Base-by-base conservation (phyloP, 495 filamentous ascomycete species). In the Chaetomidium leptoderma region DNA sequence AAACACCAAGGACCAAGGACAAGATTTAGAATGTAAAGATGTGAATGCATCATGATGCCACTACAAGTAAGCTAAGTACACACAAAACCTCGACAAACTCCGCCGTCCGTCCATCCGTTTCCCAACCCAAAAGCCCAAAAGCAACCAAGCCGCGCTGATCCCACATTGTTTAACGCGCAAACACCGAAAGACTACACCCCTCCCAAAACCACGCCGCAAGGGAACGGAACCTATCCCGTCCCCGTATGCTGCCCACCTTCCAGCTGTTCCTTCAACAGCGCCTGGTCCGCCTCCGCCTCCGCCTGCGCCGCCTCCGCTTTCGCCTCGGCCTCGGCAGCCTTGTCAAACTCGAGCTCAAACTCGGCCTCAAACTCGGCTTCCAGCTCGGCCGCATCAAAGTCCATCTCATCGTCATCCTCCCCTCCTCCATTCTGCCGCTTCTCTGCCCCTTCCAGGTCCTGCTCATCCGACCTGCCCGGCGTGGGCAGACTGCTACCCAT, bases 331-430 rank as follows among this genome's bases (percentile, higher is more conserved):
- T n/a, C n/a, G n/a, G n/a, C 48, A 29, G 49, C 53, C 24, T 36
- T 52, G 11, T 32, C 58, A n/a, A 51, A 46, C 58, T 53, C 63
- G 11, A 80, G 79, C 55, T 85, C 83, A 48, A 89, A 80, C 42
- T 84, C 86, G 0, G 84, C 85, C 64, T 85, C 65, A 69, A 90
- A 77, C 59, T 89, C 84, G 11, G 81, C 80, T 65, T 88, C 86
- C 19, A 89, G 68, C 42, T 80, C 85, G 43, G 82, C 85, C 29
- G 85, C 85, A 9, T 82, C 78, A 19, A 80, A 80, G 35, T 77
- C 74, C 16, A 74, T 72, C 4, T 63, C 69, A 10, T 62, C 66
- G 26, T 70, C 69, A 0, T 58, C 65, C 10, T 46, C 61, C 3
- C 62, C 2, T 30, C 44, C 24, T 26, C 59, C 66, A n/a, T 14